Conservation (phyloP, 2,329 filamentous ascomycete species). For the Arthrobotrys iridis region DNA sequence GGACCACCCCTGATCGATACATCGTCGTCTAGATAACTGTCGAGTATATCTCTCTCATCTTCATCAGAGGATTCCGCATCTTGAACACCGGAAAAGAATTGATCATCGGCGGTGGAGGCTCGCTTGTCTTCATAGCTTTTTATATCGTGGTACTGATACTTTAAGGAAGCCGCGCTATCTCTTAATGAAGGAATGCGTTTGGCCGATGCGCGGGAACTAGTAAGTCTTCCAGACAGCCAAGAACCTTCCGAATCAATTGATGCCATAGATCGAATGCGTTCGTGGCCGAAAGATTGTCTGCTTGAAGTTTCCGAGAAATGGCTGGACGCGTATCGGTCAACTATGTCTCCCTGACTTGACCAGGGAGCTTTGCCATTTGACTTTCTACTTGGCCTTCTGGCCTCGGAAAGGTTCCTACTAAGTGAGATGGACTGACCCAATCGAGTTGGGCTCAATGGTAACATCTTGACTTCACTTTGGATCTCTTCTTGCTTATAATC, state of each 20-base stretch:
- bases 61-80: constrained; percentile 56
- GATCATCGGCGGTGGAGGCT: constrained; percentile 73
- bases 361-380: constrained; percentile 32
- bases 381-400: constrained; percentile 34
- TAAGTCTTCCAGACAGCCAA: constrained; percentile 83
- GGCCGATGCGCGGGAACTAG: constrained; percentile 64
- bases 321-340: constrained; percentile 38
- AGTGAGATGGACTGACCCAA: constrained; percentile 17
- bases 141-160: constrained; percentile 64
- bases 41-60: constrained; percentile 45
- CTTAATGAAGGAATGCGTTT: constrained; percentile 63
- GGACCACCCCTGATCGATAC: constrained; percentile 18
- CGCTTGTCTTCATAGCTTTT: constrained; percentile 71
- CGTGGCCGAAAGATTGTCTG: constrained; percentile 35
- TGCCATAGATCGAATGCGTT: constrained; percentile 72
- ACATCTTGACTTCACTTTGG: constrained; percentile 21
- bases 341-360: constrained; percentile 26
- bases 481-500: constrained; percentile 32
- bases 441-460: constrained; percentile 31
- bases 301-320: constrained; percentile 50
- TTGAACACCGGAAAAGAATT: constrained; percentile 72
- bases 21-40: constrained; percentile 49
- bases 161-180: constrained; percentile 63
- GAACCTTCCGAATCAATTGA: constrained; percentile 96
- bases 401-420: constrained; percentile 42